Percentiles rank a stretch among this genome's conserved stretches.
phyloP scores from a whole-genome alignment of 2,329 filamentous ascomycete genomes.

The Hyphodiscus sp. region DNA sequence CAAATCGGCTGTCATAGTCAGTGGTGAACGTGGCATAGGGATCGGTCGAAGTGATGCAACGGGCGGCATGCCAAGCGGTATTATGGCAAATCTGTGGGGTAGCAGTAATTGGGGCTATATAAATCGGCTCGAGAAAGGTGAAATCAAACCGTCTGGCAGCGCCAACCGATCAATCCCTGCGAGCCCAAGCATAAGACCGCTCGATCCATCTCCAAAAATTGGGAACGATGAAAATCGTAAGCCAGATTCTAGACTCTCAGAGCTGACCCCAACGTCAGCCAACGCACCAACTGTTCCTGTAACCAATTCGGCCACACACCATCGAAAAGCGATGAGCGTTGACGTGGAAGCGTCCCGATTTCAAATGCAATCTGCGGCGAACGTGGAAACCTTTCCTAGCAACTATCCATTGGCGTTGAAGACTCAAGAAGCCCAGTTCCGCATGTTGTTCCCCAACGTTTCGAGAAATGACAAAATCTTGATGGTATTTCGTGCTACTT shows the following conservation, averaged over 20 bases:
- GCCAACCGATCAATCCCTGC: conserved; percentile 19
- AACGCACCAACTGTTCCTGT: conserved; percentile 21
- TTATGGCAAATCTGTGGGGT: conserved; percentile 93
- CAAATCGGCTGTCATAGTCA: conserved; percentile 74
- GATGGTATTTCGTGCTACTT: conserved; percentile 87
- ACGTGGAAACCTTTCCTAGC: conserved; percentile 50
- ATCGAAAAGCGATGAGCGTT: conserved; percentile 26
- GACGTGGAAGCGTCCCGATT: conserved; percentile 33
- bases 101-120: conserved; percentile 73
- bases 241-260: conserved; percentile 17
- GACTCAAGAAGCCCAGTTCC: conserved; percentile 88
- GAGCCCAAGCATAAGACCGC: conserved; percentile 21
- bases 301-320: conserved; percentile 10
- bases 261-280: conserved; percentile 13
- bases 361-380: conserved; percentile 16
- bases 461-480: conserved; percentile 74
- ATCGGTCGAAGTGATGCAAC: conserved; percentile 53
- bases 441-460: conserved; percentile 80
- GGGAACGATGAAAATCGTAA: conserved; percentile 25
- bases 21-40: conserved; percentile 65
- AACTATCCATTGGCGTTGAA: conserved; percentile 78
- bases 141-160: conserved; percentile 30
- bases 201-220: conserved; percentile 23
- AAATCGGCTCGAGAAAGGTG: conserved; percentile 52
- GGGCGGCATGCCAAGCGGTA: conserved; percentile 72